Conservation (phyloP, 306 rosid genomes). For the Inga leiocalycina region DNA sequence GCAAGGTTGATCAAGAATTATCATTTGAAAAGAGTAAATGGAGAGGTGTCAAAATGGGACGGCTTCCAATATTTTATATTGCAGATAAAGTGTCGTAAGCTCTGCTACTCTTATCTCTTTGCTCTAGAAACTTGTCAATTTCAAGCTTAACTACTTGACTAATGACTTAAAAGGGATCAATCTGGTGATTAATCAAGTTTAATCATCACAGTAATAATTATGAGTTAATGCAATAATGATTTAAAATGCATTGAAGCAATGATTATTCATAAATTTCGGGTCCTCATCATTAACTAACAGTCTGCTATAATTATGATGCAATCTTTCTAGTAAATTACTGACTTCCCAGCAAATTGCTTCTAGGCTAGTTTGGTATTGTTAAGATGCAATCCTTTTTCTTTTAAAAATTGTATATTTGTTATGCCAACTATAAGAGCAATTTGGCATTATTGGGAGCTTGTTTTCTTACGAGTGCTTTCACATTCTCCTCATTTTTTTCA, state of each 20-base stretch:
- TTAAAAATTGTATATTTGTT: neutral
- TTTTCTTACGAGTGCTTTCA: neutral
- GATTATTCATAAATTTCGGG: constrained; percentile 10
- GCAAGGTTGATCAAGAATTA: constrained; percentile 78
- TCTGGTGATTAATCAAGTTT: constrained; percentile 10
- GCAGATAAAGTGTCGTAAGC: constrained; percentile 86
- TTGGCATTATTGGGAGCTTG: neutral
- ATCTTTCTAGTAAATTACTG: neutral
- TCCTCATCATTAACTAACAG: neutral
- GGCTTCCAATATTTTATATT: constrained; percentile 77
- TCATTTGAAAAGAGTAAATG: constrained; percentile 56
- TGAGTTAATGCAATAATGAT: constrained; percentile 23
- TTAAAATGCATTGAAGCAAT: constrained; percentile 11
- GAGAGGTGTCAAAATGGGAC: constrained; percentile 66
- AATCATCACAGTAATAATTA: neutral
- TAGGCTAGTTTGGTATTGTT: neutral
- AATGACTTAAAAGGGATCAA: constrained; percentile 16
- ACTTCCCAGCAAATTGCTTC: neutral
- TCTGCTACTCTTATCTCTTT: constrained; percentile 31
- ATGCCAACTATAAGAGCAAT: neutral
- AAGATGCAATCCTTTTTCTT: neutral
- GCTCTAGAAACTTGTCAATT: constrained; percentile 22
- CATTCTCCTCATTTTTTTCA: neutral
- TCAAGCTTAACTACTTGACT: constrained; percentile 20
- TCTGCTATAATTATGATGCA: neutral